Base-by-base conservation (phyloP, 345 rosid species). In the Murraya paniculata region DNA sequence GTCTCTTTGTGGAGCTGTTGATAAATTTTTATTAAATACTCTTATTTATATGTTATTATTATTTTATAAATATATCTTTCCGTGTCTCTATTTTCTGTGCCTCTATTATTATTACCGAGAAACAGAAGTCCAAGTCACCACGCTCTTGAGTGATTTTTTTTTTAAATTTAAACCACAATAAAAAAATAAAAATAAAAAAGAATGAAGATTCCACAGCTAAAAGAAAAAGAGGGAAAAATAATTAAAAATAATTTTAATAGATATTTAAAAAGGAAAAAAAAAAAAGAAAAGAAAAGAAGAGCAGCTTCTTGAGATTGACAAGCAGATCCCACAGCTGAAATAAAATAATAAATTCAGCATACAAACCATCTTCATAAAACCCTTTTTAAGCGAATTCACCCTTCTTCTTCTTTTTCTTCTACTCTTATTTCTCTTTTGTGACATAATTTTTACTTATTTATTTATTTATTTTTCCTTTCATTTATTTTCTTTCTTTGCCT, bases 221-320 rank as follows among this genome's bases (percentile, higher is more conserved):
- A 77, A 77, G 35, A 50, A 64, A 64, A 81, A 80, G 75, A 22
- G 73, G 21, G 35, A 50, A 67, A 24, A 75, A 19, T 13, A 16
- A 39, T 5, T 53, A 5, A 74, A 31, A 60, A 19, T 25, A 25
- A 67, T 28, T 31, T 53, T 53, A 45, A 14, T 22, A 35, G 64
- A 14, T 16, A 6, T 16, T 41, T 28, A 64, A 31, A 64, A 31
- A 16, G 9, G 19, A 66, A 67, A 53, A 22, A 81, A 70, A 72
- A 31, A 22, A 28, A n/a, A 39, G 59, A 60, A 19, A 81, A 68
- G 64, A 50, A n/a, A 25, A 24, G 53, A 61, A 73, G 72, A 87
- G 84, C 75, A 84, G 72, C 87, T 80, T 85, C 91, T 90, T 85
- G 91, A 90, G 91, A 91, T 87, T 83, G 91, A 88, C 85, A 90